Evolutionary conservation across 306 rosid species (phyloP).

Genomic region (Leucaena leucocephala): DNA sequence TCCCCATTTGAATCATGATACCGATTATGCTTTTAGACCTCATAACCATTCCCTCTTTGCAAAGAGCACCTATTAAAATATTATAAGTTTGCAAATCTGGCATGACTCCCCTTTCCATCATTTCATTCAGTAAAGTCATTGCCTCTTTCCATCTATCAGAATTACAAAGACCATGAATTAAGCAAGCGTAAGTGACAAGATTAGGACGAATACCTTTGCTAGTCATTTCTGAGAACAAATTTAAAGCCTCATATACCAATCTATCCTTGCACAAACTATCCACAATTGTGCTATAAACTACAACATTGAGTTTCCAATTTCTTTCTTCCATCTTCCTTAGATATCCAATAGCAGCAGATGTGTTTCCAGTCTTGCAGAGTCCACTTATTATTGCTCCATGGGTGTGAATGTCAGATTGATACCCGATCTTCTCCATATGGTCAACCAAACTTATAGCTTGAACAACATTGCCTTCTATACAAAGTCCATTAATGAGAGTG

Average conservation of each 20-base stretch:
- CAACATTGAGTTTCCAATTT: background rate
- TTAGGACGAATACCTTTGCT: slow-evolving; percentile 7
- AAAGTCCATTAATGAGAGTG: slow-evolving; percentile 24
- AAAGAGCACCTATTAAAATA: slow-evolving; percentile 18
- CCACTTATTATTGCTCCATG: slow-evolving; percentile 20
- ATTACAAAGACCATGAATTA: slow-evolving; percentile 27
- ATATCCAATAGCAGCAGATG: background rate
- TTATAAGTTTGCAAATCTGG: slow-evolving; percentile 22
- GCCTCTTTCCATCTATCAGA: slow-evolving; percentile 30
- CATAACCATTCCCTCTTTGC: slow-evolving; percentile 13
- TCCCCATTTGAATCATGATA: slow-evolving; percentile 26
- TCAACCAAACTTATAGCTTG: slow-evolving; percentile 19
- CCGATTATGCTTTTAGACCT: background rate
- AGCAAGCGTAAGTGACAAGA: slow-evolving; percentile 24
- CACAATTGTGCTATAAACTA: slow-evolving; percentile 17
- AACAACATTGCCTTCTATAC: slow-evolving; percentile 6
- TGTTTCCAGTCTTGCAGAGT: slow-evolving; percentile 28
- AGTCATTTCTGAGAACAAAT: slow-evolving; percentile 9
- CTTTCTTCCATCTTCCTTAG: slow-evolving; percentile 1
- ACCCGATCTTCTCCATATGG: slow-evolving; percentile 18
- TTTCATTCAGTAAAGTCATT: background rate
- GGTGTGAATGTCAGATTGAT: slow-evolving; percentile 2
- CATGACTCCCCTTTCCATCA: slow-evolving; percentile 7
- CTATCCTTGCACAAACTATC: slow-evolving; percentile 35
- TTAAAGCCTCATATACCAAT: slow-evolving; percentile 19